Evolutionary conservation across 2,329 filamentous ascomycete genomes (phyloP), one percentile per base, ranked within the genome.

Genomic region (Aspergillus uvarum): DNA sequence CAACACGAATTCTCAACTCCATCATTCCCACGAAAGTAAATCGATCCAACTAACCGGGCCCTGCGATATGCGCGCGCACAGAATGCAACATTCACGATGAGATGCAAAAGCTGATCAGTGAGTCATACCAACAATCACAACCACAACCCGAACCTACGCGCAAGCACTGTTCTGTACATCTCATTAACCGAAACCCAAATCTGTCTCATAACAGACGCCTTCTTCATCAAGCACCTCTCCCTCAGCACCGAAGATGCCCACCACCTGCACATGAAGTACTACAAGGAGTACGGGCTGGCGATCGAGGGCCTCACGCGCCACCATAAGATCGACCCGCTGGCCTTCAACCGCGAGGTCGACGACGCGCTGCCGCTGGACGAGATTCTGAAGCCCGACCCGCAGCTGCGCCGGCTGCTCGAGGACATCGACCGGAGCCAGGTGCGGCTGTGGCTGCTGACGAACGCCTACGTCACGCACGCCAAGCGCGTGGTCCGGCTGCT

Each of bases 291-390:
- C 74, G 95, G 96, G 31, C 86, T 99, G n/a, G 95, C 95, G 31
- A 96, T 99, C 65, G 92, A 98, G 79, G 95, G 95, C 1, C 84
- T 99, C 1, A 91, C 96, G 42, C 88, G 92, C 10, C 90, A 97
- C 77, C 95, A 99, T 80, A 88, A 96, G 76, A 96, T 99, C 69
- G 91, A 98, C 70, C 91, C 95, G 1, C 82, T 99, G 5, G 92
- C 96, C 58, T 99, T 98, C 81, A 99, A 99, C 75, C 79, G 85
- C 65, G 89, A 96, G 77, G 95, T 99, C 12, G 95, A 99, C 72
- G 95, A 99, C 74, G 95, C 95, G 2, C 79, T 99, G 22, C 93
- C 95, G 0, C 83, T 99, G 3, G 91, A 97, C 70, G 82, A 85
- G 19, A 86, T 98, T 71, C 89, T 99, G 72, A 88, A 88, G 71